These are phyloP conservation scores for Neurospora hispaniola DNA, from an alignment of 495 filamentous ascomycete species.

Conservation along the genomic window DNA sequence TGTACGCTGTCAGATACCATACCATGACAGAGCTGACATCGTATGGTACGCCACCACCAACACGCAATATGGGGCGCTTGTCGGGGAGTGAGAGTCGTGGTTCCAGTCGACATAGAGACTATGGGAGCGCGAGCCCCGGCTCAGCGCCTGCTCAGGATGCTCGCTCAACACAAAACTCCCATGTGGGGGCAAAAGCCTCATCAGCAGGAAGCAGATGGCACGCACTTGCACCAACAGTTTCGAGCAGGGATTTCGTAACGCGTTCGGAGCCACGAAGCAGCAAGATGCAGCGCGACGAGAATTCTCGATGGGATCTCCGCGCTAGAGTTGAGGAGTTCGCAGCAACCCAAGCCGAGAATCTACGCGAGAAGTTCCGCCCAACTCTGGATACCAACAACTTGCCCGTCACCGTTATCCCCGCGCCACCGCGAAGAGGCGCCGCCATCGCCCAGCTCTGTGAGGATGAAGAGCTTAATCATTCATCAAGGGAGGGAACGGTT, in stretches of 20 bases:
- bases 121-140: constrained; percentile 8
- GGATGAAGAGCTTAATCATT: constrained; percentile 24
- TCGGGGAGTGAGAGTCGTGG: constrained; percentile 25
- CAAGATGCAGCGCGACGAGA: neutral
- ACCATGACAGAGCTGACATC: constrained; percentile 57
- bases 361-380: constrained; percentile 33
- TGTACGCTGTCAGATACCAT: constrained; percentile 77
- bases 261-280: neutral
- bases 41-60: constrained; percentile 27
- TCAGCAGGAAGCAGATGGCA: constrained; percentile 17
- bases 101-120: constrained; percentile 19
- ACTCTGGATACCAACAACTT: constrained; percentile 38
- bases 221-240: constrained; percentile 10
- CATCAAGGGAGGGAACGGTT: neutral
- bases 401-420: constrained; percentile 40
- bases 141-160: constrained; percentile 5
- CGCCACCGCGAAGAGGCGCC: constrained; percentile 34
- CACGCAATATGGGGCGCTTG: constrained; percentile 20
- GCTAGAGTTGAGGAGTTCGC: constrained; percentile 37
- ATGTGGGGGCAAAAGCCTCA: neutral
- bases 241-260: constrained; percentile 16
- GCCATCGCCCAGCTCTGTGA: constrained; percentile 34
- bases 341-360: constrained; percentile 34
- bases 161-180: constrained; percentile 5
- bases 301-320: constrained; percentile 32